Conservation (phyloP, 1,284 basidiomycete species). For the Jaminaea rosea region DNA sequence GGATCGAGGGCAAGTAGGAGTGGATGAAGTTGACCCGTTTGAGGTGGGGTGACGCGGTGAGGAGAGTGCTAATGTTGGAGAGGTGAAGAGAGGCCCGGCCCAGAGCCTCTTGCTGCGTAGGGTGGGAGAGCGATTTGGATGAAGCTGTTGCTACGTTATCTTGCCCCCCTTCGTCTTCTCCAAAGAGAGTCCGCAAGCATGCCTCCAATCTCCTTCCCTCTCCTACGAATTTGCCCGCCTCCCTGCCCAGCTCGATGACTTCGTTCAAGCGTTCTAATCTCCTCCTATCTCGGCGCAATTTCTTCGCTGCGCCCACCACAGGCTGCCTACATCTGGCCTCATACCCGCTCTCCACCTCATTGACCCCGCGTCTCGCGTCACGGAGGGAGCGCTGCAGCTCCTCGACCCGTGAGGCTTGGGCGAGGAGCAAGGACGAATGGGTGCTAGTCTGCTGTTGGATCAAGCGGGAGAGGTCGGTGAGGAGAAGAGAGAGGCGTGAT, state of each 20-base stretch:
- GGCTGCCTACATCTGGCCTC: background rate
- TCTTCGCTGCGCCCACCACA: too few relatives aligned
- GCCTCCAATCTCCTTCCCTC: background rate
- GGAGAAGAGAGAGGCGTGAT: background rate
- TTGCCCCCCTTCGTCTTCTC: background rate
- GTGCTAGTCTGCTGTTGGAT: background rate
- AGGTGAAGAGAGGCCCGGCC: too few relatives aligned
- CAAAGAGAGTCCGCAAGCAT: background rate
- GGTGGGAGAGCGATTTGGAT: too few relatives aligned
- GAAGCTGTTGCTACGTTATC: too few relatives aligned
- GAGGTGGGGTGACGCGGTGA: too few relatives aligned
- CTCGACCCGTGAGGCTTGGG: background rate
- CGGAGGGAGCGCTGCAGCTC: background rate
- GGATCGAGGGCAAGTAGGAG: background rate
- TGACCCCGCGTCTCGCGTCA: background rate
- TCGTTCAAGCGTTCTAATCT: background rate
- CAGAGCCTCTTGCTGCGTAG: too few relatives aligned
- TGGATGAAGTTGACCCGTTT: background rate
- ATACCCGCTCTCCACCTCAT: background rate
- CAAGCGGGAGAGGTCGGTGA: conserved; percentile 1
- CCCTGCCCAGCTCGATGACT: background rate
- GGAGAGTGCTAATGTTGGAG: too few relatives aligned
- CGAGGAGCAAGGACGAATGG: background rate
- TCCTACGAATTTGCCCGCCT: background rate
- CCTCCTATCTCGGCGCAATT: background rate